Base-by-base conservation (phyloP, 352 stramenopile species). In the Phytopythium cucurbitacearum region DNA sequence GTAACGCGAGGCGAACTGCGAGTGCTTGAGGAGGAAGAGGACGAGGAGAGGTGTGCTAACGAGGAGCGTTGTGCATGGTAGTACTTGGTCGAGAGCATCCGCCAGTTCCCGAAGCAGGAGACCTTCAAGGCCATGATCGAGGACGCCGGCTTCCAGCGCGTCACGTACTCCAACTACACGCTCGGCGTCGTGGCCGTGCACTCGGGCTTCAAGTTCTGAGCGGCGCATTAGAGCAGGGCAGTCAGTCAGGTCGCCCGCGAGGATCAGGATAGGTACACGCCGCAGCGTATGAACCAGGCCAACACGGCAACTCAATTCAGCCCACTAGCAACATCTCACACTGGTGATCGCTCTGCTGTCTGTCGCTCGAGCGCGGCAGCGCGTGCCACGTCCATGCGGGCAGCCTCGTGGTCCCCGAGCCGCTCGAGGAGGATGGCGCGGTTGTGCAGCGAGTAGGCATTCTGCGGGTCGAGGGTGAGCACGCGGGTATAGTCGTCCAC, bases 51-150 rank as follows among this genome's bases (percentile, higher is more conserved):
- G 21, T 28, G 21, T 46, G n/a, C 37, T 53, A 15, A 53, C 21
- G 4, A 28, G 21, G 21, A 28, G 21, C 21, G 40, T 35, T 32
- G 43, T 51, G n/a, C 49, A 11, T 47, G 21, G 32, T 33, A 93
- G 77, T 99, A 99, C 67, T 60, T 99, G 21, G 97, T 99, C 10
- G 97, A 99, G 71, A 98, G 92, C 68, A 99, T 99, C 67, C 90
- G 97, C 47, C 97, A 98, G 67, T 99, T 99, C 72, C 96, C 96
- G n/a, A 82, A 89, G 38, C 96, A 99, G 71, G 87, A 98, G 12
- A 82, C 97, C 63, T 96, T 99, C 45, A 80, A 97, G 65, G 56
- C 67, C 13, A 97, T 98, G 84, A 97, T 99, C 60, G 70, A 94
- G 49, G 65, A 85, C 34, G 96, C 85, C n/a, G 97, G 97, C 39